Conservation (phyloP, 2,329 filamentous ascomycete genomes). For the Talaromyces amestolkiae region DNA sequence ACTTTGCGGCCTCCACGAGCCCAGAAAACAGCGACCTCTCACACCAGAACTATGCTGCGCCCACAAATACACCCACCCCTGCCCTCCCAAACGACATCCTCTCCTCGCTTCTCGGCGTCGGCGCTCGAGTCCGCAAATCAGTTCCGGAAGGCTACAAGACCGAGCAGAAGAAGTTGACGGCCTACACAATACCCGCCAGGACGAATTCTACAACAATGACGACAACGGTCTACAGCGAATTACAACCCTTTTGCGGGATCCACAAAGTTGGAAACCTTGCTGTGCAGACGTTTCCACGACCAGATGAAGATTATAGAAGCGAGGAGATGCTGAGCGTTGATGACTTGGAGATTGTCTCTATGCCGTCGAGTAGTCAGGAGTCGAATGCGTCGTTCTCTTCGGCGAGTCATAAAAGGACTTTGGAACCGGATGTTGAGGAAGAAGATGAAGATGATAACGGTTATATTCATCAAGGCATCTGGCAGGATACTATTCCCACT, state of each 20-base stretch:
- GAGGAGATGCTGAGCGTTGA: constrained; percentile 32
- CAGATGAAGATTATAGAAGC: constrained; percentile 26
- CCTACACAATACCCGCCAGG: constrained; percentile 19
- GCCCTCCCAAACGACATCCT: constrained; percentile 66
- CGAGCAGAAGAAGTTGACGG: constrained; percentile 29
- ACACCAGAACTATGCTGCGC: constrained; percentile 41
- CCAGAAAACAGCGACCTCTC: constrained; percentile 29
- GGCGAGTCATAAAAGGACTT: constrained; percentile 42
- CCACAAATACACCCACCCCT: constrained; percentile 46
- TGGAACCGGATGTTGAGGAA: constrained; percentile 40
- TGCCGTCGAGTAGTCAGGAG: constrained; percentile 42
- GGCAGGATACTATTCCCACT: constrained; percentile 19
- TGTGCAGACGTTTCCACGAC: constrained; percentile 52
- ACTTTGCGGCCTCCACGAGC: constrained; percentile 31
- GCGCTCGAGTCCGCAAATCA: constrained; percentile 91
- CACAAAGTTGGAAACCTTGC: constrained; percentile 70
- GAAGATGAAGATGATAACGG: constrained; percentile 27
- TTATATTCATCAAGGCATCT: constrained; percentile 25
- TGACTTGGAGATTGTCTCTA: constrained; percentile 37
- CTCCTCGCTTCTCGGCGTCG: constrained; percentile 81
- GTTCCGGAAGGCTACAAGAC: constrained; percentile 95
- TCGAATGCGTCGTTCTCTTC: constrained; percentile 29
- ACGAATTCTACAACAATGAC: not conserved
- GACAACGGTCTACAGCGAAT: constrained; percentile 50
- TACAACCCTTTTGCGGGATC: constrained; percentile 78